phyloP scores from a whole-genome alignment of 164 flowering plant genomes.

The Warburgia ugandensis region DNA sequence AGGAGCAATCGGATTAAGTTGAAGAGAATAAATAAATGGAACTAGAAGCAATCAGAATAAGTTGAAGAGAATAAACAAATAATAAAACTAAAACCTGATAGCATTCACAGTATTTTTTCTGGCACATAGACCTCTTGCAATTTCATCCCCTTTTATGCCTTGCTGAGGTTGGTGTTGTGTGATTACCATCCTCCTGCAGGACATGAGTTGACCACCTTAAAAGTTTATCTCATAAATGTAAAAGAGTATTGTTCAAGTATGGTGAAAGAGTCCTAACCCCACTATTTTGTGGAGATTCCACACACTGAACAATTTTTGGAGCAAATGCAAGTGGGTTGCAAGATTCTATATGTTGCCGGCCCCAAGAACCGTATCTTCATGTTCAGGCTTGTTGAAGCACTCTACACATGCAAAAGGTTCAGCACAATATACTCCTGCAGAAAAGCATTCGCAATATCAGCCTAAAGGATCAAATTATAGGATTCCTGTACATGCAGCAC shows the following conservation, averaged over 20 bases:
- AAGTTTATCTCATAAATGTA: no score
- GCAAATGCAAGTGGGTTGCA: constrained; percentile 85
- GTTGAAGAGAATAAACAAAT: neutral
- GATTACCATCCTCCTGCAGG: constrained; percentile 40
- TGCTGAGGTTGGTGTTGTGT: constrained; percentile 50
- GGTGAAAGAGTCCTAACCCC: constrained; percentile 24
- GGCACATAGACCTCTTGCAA: constrained; percentile 83
- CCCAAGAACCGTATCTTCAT: constrained; percentile 55
- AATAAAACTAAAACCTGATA: constrained; percentile 44
- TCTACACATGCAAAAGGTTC: constrained; percentile 71
- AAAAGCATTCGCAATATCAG: constrained; percentile 92
- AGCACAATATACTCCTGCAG: constrained; percentile 67
- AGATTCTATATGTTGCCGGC: constrained; percentile 58
- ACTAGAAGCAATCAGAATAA: no score
- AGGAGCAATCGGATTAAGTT: no score
- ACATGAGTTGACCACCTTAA: neutral
- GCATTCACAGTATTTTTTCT: constrained; percentile 85
- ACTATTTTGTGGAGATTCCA: constrained; percentile 26
- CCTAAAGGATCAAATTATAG: constrained; percentile 3
- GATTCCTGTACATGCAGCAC: neutral
- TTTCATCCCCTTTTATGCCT: constrained; percentile 86
- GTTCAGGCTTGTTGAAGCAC: constrained; percentile 63
- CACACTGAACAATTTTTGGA: constrained; percentile 49
- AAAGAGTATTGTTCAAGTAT: neutral
- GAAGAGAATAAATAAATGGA: no score